Evolutionary conservation across 2,329 filamentous ascomycete genomes (phyloP), one percentile per base, ranked within the genome.

Genomic region (Monilinia laxa): DNA sequence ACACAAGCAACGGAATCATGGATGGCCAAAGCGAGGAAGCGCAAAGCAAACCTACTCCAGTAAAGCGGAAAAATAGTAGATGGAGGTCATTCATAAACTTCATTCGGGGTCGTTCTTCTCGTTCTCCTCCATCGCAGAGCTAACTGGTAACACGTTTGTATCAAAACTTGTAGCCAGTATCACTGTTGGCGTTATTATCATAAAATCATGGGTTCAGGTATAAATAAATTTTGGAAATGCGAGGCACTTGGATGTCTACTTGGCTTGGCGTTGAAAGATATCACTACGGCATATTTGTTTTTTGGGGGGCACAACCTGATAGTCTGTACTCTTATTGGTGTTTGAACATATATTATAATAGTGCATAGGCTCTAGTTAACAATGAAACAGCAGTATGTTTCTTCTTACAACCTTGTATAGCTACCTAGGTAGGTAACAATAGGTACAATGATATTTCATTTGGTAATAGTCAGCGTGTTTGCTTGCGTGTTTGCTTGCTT

Each of bases 1-100:
- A 66, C 5, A 42, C 51, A 2, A 23, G 40, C 42, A 63, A 18
- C 35, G 59, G 45, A 16, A 64, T 35, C 18, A 49, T 47, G 31
- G 58, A 53, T 55, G 45, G 51, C 9, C 65, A 51, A 31, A 63
- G 31, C 35, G 59, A 57, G 23, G 58, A 63, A 52, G 16, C 40
- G 6, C 35, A 51, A 40, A 55, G 66, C 64, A 42, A 67, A 57
- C 20, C 68, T 66, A 28, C 12, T 25, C 25, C 56, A 18, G 5
- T 53, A 25, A 74, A 72, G 55, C 65, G 67, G 16, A 75, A 72
- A 67, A 28, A 54, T 20, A 64, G 72, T 42, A 67, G 70, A 47
- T 76, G 74, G 74, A 76, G 71, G 63, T 42, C 62, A 2, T 71
- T 76, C 11, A 70, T 69, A 1, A 73, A 73, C 59, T 62, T 73